These are phyloP conservation scores for Gastrolobium villosum DNA, from an alignment of 306 rosid species.

Conservation along the genomic window DNA sequence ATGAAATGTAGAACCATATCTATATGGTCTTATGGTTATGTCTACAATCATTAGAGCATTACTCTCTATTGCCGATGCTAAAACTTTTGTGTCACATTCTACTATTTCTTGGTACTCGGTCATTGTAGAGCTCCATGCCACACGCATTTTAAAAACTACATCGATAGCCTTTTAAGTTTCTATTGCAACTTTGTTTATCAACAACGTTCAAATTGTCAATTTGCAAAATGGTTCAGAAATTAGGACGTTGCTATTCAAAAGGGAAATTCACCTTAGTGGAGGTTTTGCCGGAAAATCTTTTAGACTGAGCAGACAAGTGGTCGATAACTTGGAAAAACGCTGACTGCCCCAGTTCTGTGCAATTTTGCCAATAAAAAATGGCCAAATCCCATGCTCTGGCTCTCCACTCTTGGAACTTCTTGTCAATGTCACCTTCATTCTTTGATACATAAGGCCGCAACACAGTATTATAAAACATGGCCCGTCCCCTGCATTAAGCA, in stretches of 20 bases:
- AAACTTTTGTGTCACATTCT: background rate
- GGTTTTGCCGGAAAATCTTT: constrained; percentile 48
- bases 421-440: constrained; percentile 77
- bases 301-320: constrained; percentile 64
- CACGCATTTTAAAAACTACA: background rate
- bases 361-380: constrained; percentile 74
- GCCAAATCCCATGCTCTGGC: constrained; percentile 82
- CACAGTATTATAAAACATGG: constrained; percentile 65
- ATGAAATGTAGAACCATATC: background rate
- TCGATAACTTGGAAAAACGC: constrained; percentile 69
- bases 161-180: background rate
- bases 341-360: constrained; percentile 71
- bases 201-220: background rate
- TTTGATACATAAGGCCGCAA: constrained; percentile 75
- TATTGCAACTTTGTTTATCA: constrained; percentile 14
- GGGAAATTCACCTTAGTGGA: constrained; percentile 53
- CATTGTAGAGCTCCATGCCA: background rate
- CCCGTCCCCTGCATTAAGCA: constrained; percentile 70
- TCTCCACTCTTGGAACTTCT: constrained; percentile 71
- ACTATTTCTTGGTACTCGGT: background rate
- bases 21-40: background rate
- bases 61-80: background rate
- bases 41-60: background rate
- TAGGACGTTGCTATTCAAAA: constrained; percentile 8
- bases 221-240: background rate